Evolutionary conservation across 257 asterid genomes (phyloP).

Genomic region (Gardenia jasminoides): DNA sequence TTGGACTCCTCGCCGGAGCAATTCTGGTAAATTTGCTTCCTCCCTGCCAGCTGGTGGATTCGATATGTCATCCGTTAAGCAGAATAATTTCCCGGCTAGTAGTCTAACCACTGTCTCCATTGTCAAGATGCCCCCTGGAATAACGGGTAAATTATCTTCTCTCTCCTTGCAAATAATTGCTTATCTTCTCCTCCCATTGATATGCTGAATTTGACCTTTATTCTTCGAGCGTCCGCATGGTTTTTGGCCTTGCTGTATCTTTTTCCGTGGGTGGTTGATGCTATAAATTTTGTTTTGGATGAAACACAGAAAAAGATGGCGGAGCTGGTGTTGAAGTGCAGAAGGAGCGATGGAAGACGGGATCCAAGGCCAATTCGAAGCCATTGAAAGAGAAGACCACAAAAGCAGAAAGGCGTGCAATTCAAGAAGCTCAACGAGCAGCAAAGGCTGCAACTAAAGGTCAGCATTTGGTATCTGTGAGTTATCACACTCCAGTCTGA

Average conservation of each 20-base stretch:
- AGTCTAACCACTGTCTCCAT: slow-evolving; percentile 40
- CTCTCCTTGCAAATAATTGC: background rate
- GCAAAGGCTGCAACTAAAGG: slow-evolving; percentile 88
- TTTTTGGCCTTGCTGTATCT: background rate
- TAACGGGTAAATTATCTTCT: slow-evolving; percentile 31
- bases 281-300: slow-evolving; percentile 6
- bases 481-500: background rate
- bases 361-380: slow-evolving; percentile 37
- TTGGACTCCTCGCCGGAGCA: slow-evolving; percentile 35
- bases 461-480: slow-evolving; percentile 13
- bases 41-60: slow-evolving; percentile 68
- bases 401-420: slow-evolving; percentile 92
- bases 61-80: slow-evolving; percentile 46
- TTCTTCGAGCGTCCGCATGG: background rate
- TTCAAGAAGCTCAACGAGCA: slow-evolving; percentile 94
- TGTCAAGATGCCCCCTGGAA: slow-evolving; percentile 35
- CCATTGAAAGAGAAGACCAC: slow-evolving; percentile 76
- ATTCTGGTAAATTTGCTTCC: slow-evolving; percentile 58
- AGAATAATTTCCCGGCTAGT: slow-evolving; percentile 31
- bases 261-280: slow-evolving; percentile 3
- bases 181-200: background rate
- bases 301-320: slow-evolving; percentile 45
- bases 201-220: background rate
- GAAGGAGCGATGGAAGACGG: slow-evolving; percentile 40
- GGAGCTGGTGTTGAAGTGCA: slow-evolving; percentile 40